Evolutionary conservation across 768 basidiomycete species (phyloP).

Genomic region (Pulveroboletus ravenelii): DNA sequence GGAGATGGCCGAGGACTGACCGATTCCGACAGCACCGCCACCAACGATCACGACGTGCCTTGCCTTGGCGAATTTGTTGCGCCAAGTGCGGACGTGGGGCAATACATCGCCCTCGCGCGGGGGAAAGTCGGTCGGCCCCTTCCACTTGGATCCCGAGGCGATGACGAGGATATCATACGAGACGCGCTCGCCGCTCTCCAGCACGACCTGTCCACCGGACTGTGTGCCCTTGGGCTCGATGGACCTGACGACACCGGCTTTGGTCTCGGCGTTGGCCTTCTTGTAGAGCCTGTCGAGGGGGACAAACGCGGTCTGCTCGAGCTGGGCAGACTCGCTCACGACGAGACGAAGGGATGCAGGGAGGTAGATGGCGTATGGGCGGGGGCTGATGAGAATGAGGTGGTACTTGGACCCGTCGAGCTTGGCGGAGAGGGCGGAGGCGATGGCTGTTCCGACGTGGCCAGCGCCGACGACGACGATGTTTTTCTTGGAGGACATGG

Average conservation of each 20-base stretch:
- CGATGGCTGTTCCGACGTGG: constrained; percentile 41
- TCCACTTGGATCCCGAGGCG: constrained; percentile 54
- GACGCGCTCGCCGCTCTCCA: constrained; percentile 47
- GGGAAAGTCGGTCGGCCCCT: constrained; percentile 45
- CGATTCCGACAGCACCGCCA: constrained; percentile 53
- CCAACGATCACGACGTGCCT: constrained; percentile 47
- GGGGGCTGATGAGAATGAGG: constrained; percentile 51
- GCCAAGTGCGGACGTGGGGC: constrained; percentile 31
- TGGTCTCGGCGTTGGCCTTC: constrained; percentile 40
- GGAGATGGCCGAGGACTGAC: constrained; percentile 22
- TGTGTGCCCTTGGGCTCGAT: constrained; percentile 33
- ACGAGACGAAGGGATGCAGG: constrained; percentile 50
- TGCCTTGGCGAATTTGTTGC: constrained; percentile 31
- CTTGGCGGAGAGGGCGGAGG: constrained; percentile 44
- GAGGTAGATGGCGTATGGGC: constrained; percentile 47
- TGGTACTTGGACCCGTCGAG: constrained; percentile 46
- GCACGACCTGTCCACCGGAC: constrained; percentile 44
- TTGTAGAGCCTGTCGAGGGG: constrained; percentile 48
- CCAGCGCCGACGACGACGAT: constrained; percentile 58
- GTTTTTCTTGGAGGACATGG: constrained; percentile 25
- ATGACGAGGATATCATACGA: constrained; percentile 55
- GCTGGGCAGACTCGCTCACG: constrained; percentile 31
- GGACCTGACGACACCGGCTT: constrained; percentile 34
- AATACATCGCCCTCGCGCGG: constrained; percentile 25
- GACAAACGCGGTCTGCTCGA: constrained; percentile 44